These are phyloP conservation scores for Cicer yamashitae DNA, from an alignment of 306 rosid genomes.

Conservation along the genomic window DNA sequence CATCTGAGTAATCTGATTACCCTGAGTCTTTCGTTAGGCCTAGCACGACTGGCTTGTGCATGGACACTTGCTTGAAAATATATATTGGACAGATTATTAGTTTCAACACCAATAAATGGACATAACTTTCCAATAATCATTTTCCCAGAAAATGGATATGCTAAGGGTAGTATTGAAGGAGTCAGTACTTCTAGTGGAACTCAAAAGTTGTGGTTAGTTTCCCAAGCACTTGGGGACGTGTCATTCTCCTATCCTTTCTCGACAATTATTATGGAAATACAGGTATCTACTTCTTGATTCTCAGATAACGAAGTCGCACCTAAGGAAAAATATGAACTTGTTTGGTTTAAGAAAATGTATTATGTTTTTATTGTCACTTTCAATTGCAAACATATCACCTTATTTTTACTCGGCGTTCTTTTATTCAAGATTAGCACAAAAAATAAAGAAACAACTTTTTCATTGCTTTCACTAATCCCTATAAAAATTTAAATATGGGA, in stretches of 20 bases:
- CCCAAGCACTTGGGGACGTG: conserved; percentile 88
- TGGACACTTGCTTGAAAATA: conserved; percentile 23
- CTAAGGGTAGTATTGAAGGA: conserved; percentile 68
- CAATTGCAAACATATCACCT: not conserved
- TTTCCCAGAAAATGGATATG: conserved; percentile 67
- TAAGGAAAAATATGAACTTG: not conserved
- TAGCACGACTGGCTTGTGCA: conserved; percentile 30
- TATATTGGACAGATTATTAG: conserved; percentile 12
- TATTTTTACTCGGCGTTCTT: not conserved
- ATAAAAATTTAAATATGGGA: not conserved
- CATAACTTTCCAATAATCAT: conserved; percentile 29
- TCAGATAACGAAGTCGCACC: not conserved
- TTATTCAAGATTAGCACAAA: too few species aligned
- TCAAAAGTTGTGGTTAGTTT: conserved; percentile 67
- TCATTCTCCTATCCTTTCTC: conserved; percentile 88
- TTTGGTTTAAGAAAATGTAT: not conserved
- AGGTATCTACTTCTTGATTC: conserved; percentile 54
- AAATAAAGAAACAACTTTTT: too few species aligned
- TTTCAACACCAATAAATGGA: not conserved
- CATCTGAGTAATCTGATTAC: not conserved
- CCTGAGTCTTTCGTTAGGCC: conserved; percentile 15
- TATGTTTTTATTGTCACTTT: not conserved
- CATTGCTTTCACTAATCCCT: not conserved
- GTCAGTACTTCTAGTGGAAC: conserved; percentile 49
- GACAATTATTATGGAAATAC: conserved; percentile 78